Base-by-base conservation (phyloP, 1,284 basidiomycete genomes). In the Trametes hirsuta region DNA sequence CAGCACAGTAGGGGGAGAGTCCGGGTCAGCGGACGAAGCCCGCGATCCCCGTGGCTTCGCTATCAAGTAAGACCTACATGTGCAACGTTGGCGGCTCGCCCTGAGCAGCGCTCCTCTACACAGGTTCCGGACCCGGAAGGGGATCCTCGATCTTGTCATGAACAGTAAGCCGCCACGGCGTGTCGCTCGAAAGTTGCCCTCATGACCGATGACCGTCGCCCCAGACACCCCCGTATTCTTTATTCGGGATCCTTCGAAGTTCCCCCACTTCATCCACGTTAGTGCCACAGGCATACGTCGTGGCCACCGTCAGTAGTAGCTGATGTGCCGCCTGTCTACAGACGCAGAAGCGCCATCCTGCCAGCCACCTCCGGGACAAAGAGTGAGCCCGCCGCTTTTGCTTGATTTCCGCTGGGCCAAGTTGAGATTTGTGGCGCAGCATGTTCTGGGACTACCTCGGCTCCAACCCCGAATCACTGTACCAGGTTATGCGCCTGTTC, bases 341-440 rank as follows among this genome's bases (percentile, higher is more conserved):
- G 66, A 95, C 94, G 24, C 93, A 95, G 76, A 97, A 97, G 82
- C 85, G 94, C 67, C 87, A 92, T 75, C 94, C 94, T 10, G 90
- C 93, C 70, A 94, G 91, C n/a, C 90, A 95, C 72, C 75, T 93
- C 59, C 91, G 89, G 72, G 91, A 93, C 60, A 65, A 75, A 66
- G 72, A 74, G 71, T 73, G 56, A 22, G 69, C 61, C 34, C 5
- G 15, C 18, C 1, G 66, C 24, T 22, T 6, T 40, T 12, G 41
- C 24, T 22, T 25, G 36, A 34, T 30, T 63, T 18, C 48, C 18
- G 15, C 25, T 61, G 21, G 53, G 42, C 40, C 46, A 25, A 57
- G 35, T 42, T 12, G 35, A 8, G 42, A n/a, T 12, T 9, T 39
- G 18, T 15, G 42, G n/a, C 39, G 10, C 51, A 70, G 68, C 51